Conservation (phyloP, 108 stramenopile species). For the Skeletonema tropicum region DNA sequence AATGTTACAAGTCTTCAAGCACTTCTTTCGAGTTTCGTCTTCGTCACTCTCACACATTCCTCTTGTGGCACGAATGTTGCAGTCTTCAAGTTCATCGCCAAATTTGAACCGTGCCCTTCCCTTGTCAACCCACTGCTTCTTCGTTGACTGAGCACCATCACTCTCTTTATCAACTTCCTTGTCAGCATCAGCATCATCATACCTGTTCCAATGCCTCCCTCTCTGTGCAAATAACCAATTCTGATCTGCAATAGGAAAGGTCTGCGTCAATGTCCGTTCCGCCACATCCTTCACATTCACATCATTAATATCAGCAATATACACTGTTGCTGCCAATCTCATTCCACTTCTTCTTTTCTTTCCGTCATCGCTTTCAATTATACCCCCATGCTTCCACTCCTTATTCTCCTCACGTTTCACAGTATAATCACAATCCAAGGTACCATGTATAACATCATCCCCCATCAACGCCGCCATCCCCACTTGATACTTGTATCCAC, state of each 20-base stretch:
- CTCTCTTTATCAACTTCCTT: background rate
- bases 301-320: conserved; percentile 58
- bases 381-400: background rate
- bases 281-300: conserved; percentile 38
- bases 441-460: conserved; percentile 41
- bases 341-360: conserved; percentile 20
- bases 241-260: conserved; percentile 34
- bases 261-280: conserved; percentile 29
- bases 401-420: background rate
- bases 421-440: conserved; percentile 10
- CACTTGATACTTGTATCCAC: conserved; percentile 31
- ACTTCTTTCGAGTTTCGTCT: conserved; percentile 16
- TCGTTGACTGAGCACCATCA: background rate
- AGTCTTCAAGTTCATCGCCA: conserved; percentile 34
- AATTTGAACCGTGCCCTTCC: conserved; percentile 41
- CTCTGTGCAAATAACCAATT: conserved; percentile 37
- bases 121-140: background rate
- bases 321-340: conserved; percentile 63
- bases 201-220: conserved; percentile 43
- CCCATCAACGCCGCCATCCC: conserved; percentile 40
- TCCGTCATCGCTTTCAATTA: background rate
- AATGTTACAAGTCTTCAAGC: conserved; percentile 33
- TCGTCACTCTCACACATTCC: conserved; percentile 40
- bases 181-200: background rate
- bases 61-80: conserved; percentile 5